These are phyloP conservation scores for Tetracentron sinense DNA, from an alignment of 164 flowering plant species.

Conservation along the genomic window DNA sequence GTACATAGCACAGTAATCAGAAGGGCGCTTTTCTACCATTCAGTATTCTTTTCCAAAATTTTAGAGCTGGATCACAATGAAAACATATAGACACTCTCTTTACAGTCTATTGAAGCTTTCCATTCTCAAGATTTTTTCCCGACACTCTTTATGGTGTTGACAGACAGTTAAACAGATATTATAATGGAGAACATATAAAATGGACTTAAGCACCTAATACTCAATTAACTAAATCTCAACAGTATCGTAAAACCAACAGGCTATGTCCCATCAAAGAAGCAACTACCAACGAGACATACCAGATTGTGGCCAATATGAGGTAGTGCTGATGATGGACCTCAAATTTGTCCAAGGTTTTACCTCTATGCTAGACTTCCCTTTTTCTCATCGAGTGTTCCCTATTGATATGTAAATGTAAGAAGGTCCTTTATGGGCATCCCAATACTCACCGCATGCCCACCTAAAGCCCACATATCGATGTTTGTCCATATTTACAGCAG, in stretches of 20 bases:
- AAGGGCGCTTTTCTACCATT: no score
- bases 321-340: background rate
- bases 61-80: no score
- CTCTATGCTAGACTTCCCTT: background rate
- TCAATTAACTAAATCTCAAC: no score
- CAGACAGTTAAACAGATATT: no score
- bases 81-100: no score
- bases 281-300: background rate
- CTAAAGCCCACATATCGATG: constrained; percentile 48
- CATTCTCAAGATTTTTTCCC: no score
- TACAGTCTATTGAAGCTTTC: no score
- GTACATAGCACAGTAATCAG: background rate
- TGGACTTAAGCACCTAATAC: no score
- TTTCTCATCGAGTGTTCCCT: background rate
- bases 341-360: background rate
- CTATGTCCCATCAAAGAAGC: background rate
- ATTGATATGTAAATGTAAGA: constrained; percentile 25
- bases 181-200: no score
- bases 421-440: constrained; percentile 55
- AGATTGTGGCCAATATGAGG: background rate
- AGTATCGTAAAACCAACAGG: background rate
- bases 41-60: no score
- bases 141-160: no score
- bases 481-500: constrained; percentile 78
- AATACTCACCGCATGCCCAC: constrained; percentile 46